Conservation (phyloP, 208 protist species). For the Polymyxa betae region DNA sequence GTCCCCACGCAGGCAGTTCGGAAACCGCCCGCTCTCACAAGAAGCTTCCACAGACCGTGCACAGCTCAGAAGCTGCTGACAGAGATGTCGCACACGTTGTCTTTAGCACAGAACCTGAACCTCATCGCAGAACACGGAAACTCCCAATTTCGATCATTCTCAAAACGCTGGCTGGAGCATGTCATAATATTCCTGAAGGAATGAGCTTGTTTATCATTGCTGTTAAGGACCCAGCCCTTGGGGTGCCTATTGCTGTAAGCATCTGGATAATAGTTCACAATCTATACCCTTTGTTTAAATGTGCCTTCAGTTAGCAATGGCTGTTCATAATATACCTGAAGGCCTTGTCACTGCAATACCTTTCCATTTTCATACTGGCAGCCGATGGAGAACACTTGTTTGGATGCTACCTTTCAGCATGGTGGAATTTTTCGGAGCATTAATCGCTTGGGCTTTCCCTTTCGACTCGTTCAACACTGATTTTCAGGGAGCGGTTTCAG, state of each 20-base stretch:
- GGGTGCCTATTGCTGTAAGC: background rate
- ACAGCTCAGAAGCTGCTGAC: too few species aligned
- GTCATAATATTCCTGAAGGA: conserved; percentile 37
- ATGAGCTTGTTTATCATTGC: conserved; percentile 37
- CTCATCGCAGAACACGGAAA: too few species aligned
- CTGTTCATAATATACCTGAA: conserved; percentile 59
- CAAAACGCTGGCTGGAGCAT: background rate
- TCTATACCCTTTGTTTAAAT: background rate
- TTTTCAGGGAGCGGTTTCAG: background rate
- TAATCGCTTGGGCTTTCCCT: conserved; percentile 49
- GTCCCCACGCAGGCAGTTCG: background rate
- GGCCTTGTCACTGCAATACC: conserved; percentile 54
- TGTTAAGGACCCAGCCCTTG: background rate
- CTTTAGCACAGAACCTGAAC: too few species aligned
- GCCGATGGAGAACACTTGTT: background rate
- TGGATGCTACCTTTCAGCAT: conserved; percentile 40
- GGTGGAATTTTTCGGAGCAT: conserved; percentile 33
- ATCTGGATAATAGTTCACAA: background rate
- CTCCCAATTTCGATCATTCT: background rate
- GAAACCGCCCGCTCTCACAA: background rate
- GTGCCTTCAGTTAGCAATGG: conserved; percentile 51
- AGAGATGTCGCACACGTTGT: too few species aligned
- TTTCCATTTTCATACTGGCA: conserved; percentile 57
- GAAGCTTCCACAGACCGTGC: background rate
- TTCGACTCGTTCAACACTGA: background rate